Percentiles rank a stretch among this genome's conserved stretches.
These are phyloP conservation scores for Hyaloperonospora brassicae DNA, from an alignment of 352 stramenopile genomes.

Conservation along the genomic window DNA sequence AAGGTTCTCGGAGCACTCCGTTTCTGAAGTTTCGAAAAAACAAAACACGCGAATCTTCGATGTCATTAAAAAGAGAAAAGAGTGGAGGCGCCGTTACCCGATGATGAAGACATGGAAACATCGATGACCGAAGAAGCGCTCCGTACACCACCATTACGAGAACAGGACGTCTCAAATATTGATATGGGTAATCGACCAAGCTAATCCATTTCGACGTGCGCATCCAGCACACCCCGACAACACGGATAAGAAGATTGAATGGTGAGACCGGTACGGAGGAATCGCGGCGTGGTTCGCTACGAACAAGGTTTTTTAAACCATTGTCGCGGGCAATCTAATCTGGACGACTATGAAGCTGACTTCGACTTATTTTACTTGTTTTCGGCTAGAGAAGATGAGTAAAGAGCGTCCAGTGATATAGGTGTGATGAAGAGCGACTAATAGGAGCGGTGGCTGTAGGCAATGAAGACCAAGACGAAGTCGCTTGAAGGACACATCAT, in stretches of 20 bases:
- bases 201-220: not conserved
- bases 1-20: too few species aligned
- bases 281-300: not conserved
- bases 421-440: not conserved
- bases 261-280: not conserved
- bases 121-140: too few species aligned
- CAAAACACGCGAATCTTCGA: too few species aligned
- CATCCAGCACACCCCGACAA: not conserved
- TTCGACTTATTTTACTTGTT: too few species aligned
- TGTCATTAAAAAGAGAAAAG: too few species aligned
- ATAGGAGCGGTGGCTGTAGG: not conserved
- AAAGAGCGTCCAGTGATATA: not conserved
- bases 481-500: too few species aligned
- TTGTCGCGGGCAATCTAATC: not conserved
- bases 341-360: not conserved
- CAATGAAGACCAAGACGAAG: not conserved
- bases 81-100: too few species aligned
- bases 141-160: not conserved
- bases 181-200: not conserved
- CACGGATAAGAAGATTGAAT: not conserved
- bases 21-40: too few species aligned
- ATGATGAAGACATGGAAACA: too few species aligned
- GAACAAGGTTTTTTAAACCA: not conserved
- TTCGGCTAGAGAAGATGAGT: not conserved
- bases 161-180: not conserved